phyloP scores from a whole-genome alignment of 306 rosid genomes.

The Citrullus mucosospermus region DNA sequence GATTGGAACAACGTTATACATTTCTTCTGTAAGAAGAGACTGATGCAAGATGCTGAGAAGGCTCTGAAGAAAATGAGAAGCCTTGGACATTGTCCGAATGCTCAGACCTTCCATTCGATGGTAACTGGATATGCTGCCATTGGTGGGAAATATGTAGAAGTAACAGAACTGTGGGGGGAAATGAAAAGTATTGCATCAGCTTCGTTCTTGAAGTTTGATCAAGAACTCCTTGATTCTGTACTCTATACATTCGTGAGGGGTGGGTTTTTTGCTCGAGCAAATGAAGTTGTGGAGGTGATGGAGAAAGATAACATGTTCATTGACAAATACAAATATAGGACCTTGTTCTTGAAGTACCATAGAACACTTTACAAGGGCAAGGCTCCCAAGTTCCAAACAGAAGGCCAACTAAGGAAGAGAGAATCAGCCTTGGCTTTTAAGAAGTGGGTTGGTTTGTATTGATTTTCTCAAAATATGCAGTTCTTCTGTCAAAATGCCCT shows the following conservation, averaged over 20 bases:
- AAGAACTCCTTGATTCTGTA: conserved; percentile 81
- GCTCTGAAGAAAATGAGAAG: conserved; percentile 82
- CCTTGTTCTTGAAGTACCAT: conserved; percentile 76
- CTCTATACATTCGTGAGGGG: conserved; percentile 80
- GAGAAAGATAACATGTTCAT: conserved; percentile 65
- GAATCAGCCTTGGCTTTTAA: conserved; percentile 60
- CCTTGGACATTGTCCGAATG: conserved; percentile 64
- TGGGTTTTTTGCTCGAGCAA: conserved; percentile 67
- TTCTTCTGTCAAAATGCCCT: background rate
- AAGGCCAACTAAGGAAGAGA: conserved; percentile 59
- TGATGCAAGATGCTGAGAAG: conserved; percentile 81
- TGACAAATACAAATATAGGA: conserved; percentile 82
- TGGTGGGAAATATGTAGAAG: conserved; percentile 79
- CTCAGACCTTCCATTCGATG: conserved; percentile 81
- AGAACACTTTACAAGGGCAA: conserved; percentile 76
- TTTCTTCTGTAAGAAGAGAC: conserved; percentile 62
- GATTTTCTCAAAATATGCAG: conserved; percentile 1
- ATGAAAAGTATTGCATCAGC: conserved; percentile 71
- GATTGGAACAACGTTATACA: conserved; percentile 90
- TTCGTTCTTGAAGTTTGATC: conserved; percentile 70
- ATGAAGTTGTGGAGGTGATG: conserved; percentile 74
- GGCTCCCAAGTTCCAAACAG: conserved; percentile 69
- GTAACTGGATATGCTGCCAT: conserved; percentile 78
- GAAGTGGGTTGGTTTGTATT: conserved; percentile 70
- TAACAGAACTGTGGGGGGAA: conserved; percentile 83